Evolutionary conservation across 2,329 filamentous ascomycete species (phyloP), one percentile per base, ranked within the genome.

Genomic region (Penicillium carneum): DNA sequence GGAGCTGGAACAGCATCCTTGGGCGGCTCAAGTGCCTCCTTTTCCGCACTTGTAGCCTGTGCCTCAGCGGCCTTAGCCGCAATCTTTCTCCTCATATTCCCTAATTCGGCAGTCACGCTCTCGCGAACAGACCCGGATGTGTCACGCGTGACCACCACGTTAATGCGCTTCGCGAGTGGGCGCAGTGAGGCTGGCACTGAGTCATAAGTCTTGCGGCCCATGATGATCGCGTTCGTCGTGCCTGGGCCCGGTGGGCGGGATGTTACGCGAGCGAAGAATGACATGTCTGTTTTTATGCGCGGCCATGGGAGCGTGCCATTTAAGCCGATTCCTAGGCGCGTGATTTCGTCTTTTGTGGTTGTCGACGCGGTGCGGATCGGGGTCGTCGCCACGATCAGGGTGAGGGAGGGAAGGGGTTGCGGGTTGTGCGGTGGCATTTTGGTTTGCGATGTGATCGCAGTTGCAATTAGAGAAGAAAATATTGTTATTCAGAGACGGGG

Each of bases 171-270:
- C 63, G 87, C 88, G 36, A 99, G 83, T 18, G 95, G 95, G 2
- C 93, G 85, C 75, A 95, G 93, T 53, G 83, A 85, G 7, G 82
- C 74, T 2, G 95, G 94, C 62, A 99, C 94, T 66, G 88, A 92
- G 54, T 96, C 92, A 89, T 94, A 99, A 0, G 95, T 99, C 79
- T 96, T 97, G 73, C 95, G 90, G 62, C 95, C 95, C 95, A 99
- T 99, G 69, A 99, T 90, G 53, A 98, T 91, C 18, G 91, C 90
- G 76, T 93, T 94, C 1, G 71, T 73, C 29, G 55, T 68, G 2
- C 64, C 66, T 0, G 71, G 57, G 3, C 62, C 60, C 0, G 76
- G 72, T 4, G 76, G 63, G 16, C 89, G 87, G 70, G 91, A 92
- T 3, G 94, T 98, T 42, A 97, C 90, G 61, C 93, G 89, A 18